A percentile compares a stretch with the other conserved stretches of the same genome.
Evolutionary conservation across 139 green algal species (phyloP).

Genomic region (Picochlorum sp.): DNA sequence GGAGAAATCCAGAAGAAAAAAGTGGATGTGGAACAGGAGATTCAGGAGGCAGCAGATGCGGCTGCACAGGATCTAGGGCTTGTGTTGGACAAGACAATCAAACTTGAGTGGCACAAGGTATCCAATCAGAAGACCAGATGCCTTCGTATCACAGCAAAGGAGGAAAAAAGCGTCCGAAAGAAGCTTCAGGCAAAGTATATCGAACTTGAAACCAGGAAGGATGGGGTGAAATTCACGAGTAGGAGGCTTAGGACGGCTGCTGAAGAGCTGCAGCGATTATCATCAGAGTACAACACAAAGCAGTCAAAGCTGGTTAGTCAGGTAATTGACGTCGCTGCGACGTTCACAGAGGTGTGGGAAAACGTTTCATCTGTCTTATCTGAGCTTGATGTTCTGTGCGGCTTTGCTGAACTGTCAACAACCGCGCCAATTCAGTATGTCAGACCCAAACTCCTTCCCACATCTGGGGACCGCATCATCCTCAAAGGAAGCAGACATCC

Average conservation of each 20-base stretch:
- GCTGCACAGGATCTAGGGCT: constrained; percentile 67
- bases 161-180: constrained; percentile 76
- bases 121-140: constrained; percentile 59
- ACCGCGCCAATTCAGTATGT: constrained; percentile 68
- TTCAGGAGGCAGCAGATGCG: constrained; percentile 32
- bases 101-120: constrained; percentile 85
- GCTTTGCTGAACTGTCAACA: constrained; percentile 83
- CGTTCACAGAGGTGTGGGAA: constrained; percentile 88
- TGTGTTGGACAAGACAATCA: constrained; percentile 75
- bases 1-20: constrained; percentile 45
- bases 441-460: constrained; percentile 46
- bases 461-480: constrained; percentile 23
- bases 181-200: constrained; percentile 73
- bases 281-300: constrained; percentile 56
- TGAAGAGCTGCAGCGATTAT: constrained; percentile 46
- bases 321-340: constrained; percentile 83
- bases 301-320: constrained; percentile 74
- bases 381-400: constrained; percentile 84
- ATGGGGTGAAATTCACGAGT: constrained; percentile 94
- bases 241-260: constrained; percentile 55
- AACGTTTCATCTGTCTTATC: constrained; percentile 56
- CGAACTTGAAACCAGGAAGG: constrained; percentile 82
- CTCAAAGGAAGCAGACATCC: constrained; percentile 73
- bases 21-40: constrained; percentile 45
- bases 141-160: constrained; percentile 86